Evolutionary conservation across 768 basidiomycete genomes (phyloP), one percentile per base, ranked within the genome.

Genomic region (Lyophyllum decastes): DNA sequence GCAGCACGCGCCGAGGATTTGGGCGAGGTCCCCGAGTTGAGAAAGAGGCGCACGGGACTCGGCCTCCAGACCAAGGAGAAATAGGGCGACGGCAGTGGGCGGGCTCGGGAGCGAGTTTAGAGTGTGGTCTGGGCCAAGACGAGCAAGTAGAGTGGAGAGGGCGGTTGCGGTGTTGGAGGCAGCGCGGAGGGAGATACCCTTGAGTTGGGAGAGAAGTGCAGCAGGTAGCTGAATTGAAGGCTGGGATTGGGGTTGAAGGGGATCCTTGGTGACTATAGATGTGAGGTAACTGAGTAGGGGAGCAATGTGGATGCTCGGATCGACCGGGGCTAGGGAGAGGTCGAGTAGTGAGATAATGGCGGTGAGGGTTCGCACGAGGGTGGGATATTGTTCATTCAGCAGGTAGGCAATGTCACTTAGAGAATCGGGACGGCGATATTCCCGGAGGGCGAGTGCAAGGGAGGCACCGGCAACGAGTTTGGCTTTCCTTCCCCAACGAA

Each of bases 401-500:
- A 90, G 72, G 62, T 81, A 84, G 4, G 91, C 86, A 59, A 94
- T 84, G 60, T 90, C 84, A 52, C 77, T 78, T 47, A 92, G 75
- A 12, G 82, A 82, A 67, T 89, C 87, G 26, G 88, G 84, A 55
- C 82, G 86, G 64, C 78, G 84, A 56, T 81, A 78, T 74, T 92
- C 88, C 49, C 91, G 86, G 43, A 92, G 75, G 5, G 89, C 85
- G 54, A 92, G 79, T 24, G 85, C 80, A 25, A 92, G 74, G 46
- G 86, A 83, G 2, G 87, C 89, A 12, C 84, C 92, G 0, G 88
- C 87, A 12, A 83, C 78, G 44, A 84, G 73, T 69, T 82, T 90
- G 21, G 91, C 86, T 61, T 80, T 86, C 51, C 83, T 79, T 35
- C 92, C 92, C 91, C 91, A 94, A 35, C 82, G 82, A 66, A 84